Evolutionary conservation across 1,284 basidiomycete species (phyloP).

Genomic region (Cryptococcus maquisensis): DNA sequence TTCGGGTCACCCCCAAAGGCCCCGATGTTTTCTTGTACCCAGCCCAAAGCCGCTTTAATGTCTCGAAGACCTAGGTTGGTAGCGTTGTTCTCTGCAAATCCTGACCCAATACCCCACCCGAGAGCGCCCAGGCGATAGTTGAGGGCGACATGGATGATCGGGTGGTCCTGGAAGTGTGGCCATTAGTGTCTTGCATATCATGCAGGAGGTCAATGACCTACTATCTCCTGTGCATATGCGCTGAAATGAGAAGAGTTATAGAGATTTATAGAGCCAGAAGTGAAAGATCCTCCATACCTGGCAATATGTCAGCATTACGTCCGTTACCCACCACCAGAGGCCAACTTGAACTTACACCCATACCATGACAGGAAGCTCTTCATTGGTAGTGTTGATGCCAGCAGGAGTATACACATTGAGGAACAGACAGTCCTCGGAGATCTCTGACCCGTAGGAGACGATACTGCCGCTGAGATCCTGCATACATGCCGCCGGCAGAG

Average conservation of each 20-base stretch:
- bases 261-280: constrained; percentile 14
- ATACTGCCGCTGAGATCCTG: constrained; percentile 25
- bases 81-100: constrained; percentile 33
- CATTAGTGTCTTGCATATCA: not conserved
- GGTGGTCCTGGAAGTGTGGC: constrained; percentile 20
- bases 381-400: constrained; percentile 15
- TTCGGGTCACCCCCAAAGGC: constrained; percentile 52
- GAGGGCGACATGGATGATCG: constrained; percentile 48
- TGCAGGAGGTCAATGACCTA: not conserved
- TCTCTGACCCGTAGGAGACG: constrained; percentile 1
- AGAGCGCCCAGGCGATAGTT: constrained; percentile 52
- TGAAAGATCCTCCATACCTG: constrained; percentile 43
- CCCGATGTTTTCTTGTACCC: constrained; percentile 52
- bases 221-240: constrained; percentile 5
- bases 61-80: constrained; percentile 49
- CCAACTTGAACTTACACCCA: constrained; percentile 19
- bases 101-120: constrained; percentile 45
- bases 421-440: constrained; percentile 49
- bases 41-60: constrained; percentile 51
- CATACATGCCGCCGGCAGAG: constrained; percentile 32
- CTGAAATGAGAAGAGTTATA: constrained; percentile 25
- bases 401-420: constrained; percentile 46
- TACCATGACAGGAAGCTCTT: constrained; percentile 41
- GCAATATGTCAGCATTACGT: not conserved
- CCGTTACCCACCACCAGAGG: not conserved